phyloP scores from a whole-genome alignment of 305 asterid genomes.

The Nicotiana rustica region DNA sequence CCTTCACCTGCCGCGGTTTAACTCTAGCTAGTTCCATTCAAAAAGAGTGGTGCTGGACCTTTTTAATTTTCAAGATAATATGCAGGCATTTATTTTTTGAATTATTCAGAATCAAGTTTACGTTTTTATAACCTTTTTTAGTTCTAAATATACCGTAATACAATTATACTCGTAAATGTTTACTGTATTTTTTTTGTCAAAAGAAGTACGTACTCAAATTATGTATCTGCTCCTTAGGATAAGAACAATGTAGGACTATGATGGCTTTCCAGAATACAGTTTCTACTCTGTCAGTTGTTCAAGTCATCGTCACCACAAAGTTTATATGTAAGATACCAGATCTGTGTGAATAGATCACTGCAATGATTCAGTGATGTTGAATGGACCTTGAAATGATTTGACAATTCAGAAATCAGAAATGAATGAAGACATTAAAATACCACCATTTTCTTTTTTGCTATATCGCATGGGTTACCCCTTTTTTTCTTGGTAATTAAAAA shows the following conservation, averaged over 20 bases:
- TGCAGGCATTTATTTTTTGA: no score
- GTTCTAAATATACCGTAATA: no score
- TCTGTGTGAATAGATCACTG: neutral
- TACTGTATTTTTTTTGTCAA: no score
- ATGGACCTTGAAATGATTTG: constrained; percentile 18
- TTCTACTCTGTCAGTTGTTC: neutral
- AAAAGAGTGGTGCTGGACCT: neutral
- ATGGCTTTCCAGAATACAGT: neutral
- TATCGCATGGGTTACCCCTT: no score
- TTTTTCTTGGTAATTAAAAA: no score
- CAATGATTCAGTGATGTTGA: neutral
- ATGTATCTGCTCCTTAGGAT: no score
- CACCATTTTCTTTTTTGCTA: no score
- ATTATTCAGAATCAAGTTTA: no score
- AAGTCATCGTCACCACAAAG: neutral
- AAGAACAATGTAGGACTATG: neutral
- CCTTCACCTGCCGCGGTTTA: neutral
- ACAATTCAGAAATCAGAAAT: neutral
- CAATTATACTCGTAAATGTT: no score
- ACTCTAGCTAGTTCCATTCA: neutral
- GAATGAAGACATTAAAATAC: neutral
- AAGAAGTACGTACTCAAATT: no score
- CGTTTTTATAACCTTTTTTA: no score
- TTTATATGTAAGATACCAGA: neutral
- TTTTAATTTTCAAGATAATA: neutral